Evolutionary conservation across 1,284 basidiomycete genomes (phyloP), one percentile per base, ranked within the genome.

Genomic region (Trichosporon sp.): DNA sequence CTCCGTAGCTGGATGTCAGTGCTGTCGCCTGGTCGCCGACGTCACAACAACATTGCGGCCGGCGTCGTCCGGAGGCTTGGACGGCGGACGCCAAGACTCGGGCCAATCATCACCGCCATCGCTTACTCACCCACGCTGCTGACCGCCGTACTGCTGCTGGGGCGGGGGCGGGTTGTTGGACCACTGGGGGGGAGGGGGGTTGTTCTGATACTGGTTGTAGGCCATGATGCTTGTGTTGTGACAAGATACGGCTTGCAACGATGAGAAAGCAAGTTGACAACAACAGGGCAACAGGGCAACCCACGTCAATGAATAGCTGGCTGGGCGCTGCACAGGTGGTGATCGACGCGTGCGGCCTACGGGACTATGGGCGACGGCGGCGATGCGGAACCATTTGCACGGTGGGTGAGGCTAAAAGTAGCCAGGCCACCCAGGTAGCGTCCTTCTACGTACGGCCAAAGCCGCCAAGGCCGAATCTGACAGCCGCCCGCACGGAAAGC

Each of bases 161-260:
- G 68, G 68, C 11, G 68, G 63, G 8, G 68, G 63, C 19, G 51
- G 5, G 35, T 37, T 16, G 43, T 63, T 68, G 19, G 2, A 43
- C 59, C 63, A 40, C 65, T 67, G 70, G 2, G 70, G 70, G 6
- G 70, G 71, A 65, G 71, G 71, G 12, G 71, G 71, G 71, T 72
- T 72, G 68, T 69, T 69, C 12, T 65, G 51, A 68, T 72, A 72
- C 7, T 38, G 65, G 61, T 69, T 72, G 64, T 65, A 65, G 64
- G 38, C 40, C 38, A 43, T 65, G 19, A 31, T 43, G 64, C 7
- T 63, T 21, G 6, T 61, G 59, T 35, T 7, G 59, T 61, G 32
- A 35, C 31, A 8, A 63, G 59, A 31, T 5, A 61, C 12, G 56
- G 56, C 8, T 35, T 11, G 16, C 31, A 21, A 54, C 5, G 35